These are phyloP conservation scores for Starmerella sirachaensis DNA, from an alignment of 805 yeast genomes.

Conservation along the genomic window DNA sequence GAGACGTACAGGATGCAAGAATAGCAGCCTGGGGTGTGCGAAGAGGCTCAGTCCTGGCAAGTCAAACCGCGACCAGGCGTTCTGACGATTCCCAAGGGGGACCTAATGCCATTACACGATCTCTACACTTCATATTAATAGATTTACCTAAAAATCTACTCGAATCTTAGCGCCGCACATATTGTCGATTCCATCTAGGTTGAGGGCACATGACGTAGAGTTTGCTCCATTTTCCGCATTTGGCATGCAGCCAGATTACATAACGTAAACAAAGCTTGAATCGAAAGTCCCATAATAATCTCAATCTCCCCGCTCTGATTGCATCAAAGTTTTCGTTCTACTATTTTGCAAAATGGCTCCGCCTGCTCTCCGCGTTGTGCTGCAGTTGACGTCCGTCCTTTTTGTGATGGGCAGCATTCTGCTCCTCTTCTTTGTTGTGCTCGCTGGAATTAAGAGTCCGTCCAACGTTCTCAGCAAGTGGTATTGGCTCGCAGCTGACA, in stretches of 20 bases:
- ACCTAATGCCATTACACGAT: no score
- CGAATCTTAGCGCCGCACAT: no score
- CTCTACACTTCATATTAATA: no score
- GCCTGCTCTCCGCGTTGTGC: conserved; percentile 7
- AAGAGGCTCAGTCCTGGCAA: no score
- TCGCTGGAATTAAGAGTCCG: conserved; percentile 43
- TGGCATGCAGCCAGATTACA: conserved; percentile 6
- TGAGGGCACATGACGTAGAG: no score
- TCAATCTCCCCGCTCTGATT: not conserved
- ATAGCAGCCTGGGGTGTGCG: no score
- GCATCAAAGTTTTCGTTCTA: not conserved
- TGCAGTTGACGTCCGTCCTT: conserved; percentile 23
- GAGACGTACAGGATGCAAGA: no score
- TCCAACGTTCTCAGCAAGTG: conserved; percentile 49
- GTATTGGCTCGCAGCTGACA: conserved; percentile 73
- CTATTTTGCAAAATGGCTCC: conserved; percentile 6
- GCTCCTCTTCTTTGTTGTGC: conserved; percentile 48
- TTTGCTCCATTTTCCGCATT: conserved; percentile 1
- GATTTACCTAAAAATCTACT: no score
- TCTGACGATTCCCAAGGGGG: no score
- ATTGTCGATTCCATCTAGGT: no score
- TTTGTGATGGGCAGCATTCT: conserved; percentile 37
- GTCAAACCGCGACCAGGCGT: no score
- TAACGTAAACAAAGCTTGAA: conserved; percentile 3
- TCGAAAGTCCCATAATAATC: conserved; percentile 1